phyloP scores from a whole-genome alignment of 2,329 filamentous ascomycete genomes.

The Botrytis cinerea region DNA sequence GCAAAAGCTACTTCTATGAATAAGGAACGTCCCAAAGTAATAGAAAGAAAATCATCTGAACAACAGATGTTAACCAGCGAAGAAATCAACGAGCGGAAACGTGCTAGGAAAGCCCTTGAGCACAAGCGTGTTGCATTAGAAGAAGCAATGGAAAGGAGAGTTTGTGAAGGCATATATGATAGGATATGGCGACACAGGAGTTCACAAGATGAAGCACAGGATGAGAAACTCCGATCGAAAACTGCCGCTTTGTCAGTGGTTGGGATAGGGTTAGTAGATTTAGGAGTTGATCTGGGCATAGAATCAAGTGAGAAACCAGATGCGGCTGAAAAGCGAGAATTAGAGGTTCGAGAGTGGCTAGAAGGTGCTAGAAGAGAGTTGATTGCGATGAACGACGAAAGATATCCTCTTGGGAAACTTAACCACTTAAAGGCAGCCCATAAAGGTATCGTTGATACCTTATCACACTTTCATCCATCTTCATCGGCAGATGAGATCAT shows the following conservation, averaged over 20 bases:
- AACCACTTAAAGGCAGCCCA: conserved; percentile 86
- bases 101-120: conserved; percentile 75
- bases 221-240: conserved; percentile 92
- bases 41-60: conserved; percentile 46
- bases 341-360: conserved; percentile 72
- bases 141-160: conserved; percentile 84
- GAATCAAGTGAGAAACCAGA: conserved; percentile 56
- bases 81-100: conserved; percentile 79
- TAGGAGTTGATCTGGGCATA: conserved; percentile 73
- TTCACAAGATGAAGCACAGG: conserved; percentile 91
- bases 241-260: conserved; percentile 89
- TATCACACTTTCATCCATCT: conserved; percentile 66
- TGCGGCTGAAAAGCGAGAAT: conserved; percentile 58
- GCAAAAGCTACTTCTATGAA: conserved; percentile 57
- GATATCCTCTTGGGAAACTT: conserved; percentile 87
- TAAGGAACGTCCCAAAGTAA: conserved; percentile 52
- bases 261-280: conserved; percentile 82
- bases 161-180: conserved; percentile 83
- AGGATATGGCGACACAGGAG: conserved; percentile 88
- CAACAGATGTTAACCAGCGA: conserved; percentile 90
- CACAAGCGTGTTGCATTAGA: conserved; percentile 76
- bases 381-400: conserved; percentile 79
- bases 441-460: conserved; percentile 89
- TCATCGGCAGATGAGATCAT: conserved; percentile 97
- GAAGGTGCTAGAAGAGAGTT: conserved; percentile 71